Conservation (phyloP, 139 green algal genomes). For the Chlorella ohadii region DNA sequence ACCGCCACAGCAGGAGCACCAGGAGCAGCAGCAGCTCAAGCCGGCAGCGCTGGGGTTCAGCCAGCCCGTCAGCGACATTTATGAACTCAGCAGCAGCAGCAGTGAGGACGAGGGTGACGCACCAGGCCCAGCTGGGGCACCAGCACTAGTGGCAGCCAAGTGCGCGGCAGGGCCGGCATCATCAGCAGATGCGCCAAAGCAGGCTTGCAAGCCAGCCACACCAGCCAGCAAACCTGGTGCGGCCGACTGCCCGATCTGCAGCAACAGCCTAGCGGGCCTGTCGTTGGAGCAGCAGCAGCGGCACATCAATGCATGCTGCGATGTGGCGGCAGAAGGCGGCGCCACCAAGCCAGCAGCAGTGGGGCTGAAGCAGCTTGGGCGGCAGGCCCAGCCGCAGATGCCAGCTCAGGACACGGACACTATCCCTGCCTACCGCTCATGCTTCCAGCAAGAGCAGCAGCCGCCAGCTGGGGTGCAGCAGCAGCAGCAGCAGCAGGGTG, state of each 20-base stretch:
- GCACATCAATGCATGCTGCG: slow-evolving; percentile 1
- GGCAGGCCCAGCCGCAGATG: not conserved
- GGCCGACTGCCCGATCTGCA: not conserved
- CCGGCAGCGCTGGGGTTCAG: not conserved
- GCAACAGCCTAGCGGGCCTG: not conserved
- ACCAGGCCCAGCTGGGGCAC: not conserved
- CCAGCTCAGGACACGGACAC: not conserved
- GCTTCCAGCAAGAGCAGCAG: slow-evolving; percentile 23
- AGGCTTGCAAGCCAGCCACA: too few relatives aligned
- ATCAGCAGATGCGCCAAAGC: not conserved
- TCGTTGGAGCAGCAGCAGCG: not conserved
- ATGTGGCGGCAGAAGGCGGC: not conserved
- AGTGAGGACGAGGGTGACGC: not conserved
- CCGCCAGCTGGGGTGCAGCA: not conserved
- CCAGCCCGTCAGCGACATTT: not conserved
- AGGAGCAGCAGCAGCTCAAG: not conserved
- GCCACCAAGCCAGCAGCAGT: not conserved
- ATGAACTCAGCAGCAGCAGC: not conserved
- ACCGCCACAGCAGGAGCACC: not conserved
- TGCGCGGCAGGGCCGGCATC: not conserved
- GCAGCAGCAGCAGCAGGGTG: not conserved
- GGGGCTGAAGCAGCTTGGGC: not conserved
- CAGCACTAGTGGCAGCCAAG: too few relatives aligned
- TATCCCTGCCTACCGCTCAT: not conserved
- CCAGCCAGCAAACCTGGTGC: too few relatives aligned